Evolutionary conservation across 108 stramenopile species (phyloP), one percentile per base, ranked within the genome.

Genomic region (Cylindrotheca closterium): DNA sequence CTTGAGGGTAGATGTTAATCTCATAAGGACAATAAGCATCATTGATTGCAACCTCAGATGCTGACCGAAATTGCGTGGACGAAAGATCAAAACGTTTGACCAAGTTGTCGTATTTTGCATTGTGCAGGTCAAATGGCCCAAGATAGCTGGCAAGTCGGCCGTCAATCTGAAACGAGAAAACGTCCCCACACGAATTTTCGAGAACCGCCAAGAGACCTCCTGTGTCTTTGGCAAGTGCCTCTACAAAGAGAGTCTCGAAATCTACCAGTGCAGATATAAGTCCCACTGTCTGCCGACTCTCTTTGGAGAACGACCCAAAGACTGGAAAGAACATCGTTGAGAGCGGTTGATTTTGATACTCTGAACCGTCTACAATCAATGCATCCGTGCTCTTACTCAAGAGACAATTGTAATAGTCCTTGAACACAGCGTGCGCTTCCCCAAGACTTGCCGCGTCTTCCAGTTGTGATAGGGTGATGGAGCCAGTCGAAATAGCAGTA

Each of bases 1-100:
- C 25, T n/a, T 33, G 15, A 2, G 74, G 74, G 26, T 75, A 75
- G 30, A 75, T 56, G 15, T 59, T 53, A 1, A 75, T 37, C 10
- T 26, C 30, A 45, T 75, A 63, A 28, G 48, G 45, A 37, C 68
- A 70, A 19, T 45, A 25, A n/a, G 50, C 61, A 17, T 64, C 47
- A n/a, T 67, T 24, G 17, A 69, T 46, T 18, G 25, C 29, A 26
- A 64, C 52, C 1, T 8, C 18, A 12, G 37, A 42, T 30, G 30
- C 15, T 19, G 23, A 31, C 30, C 28, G 17, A 17, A 7, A 22
- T 45, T 19, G 2, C 30, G 18, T 22, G 23, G 15, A 18, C 4
- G 58, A 17, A 30, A 15, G 32, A 10, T 66, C 29, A 47, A 64
- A 65, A 34, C 21, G 10, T 26, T 66, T 37, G 25, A 48, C 30